Base-by-base conservation (phyloP, 2,329 filamentous ascomycete genomes). In the Trichoderma sp. region DNA sequence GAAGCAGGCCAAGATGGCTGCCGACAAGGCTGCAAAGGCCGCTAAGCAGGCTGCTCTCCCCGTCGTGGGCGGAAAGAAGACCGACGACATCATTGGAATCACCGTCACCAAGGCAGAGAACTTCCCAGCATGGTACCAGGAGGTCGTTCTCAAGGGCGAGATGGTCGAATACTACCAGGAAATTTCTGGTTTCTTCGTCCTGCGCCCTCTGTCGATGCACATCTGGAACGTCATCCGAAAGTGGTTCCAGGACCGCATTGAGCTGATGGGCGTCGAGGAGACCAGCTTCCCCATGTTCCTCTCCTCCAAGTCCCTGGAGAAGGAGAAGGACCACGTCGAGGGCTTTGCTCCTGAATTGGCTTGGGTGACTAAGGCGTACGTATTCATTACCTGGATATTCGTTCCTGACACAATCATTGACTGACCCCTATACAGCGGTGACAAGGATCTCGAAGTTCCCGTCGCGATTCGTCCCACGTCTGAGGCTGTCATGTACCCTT, bases 261-360 rank as follows among this genome's bases (percentile, higher is more conserved):
- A 97, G 87, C 90, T 88, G 64, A 89, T 98, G 86, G 95, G 94
- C 71, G 95, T 98, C 71, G 93, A 96, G 82, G 97, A 99, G 86
- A 93, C 93, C 80, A 97, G 94, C 82, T 99, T 99, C 83, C 96
- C 96, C 73, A 92, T 99, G 82, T 99, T 98, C 84, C 89, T 99
- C 75, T 97, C 94, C 21, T 87, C 93, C 79, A 97, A 97, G 83
- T 97, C 97, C 53, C 85, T 99, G 75, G 88, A 90, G 80, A 89
- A 89, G 81, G 95, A 98, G 83, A 98, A 98, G 88, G 93, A 96
- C 78, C 96, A 99, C 82, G 93, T 99, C 74, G 95, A 99, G 83
- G 96, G 96, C n/a, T 99, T 99, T 81, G 96, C 96, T 67, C 95
- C 96, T 39, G 93, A 96, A 82, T 88, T 96, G 76, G 93, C 93